Conservation (phyloP, 768 basidiomycete species). For the Rhodotorula diobovata region DNA sequence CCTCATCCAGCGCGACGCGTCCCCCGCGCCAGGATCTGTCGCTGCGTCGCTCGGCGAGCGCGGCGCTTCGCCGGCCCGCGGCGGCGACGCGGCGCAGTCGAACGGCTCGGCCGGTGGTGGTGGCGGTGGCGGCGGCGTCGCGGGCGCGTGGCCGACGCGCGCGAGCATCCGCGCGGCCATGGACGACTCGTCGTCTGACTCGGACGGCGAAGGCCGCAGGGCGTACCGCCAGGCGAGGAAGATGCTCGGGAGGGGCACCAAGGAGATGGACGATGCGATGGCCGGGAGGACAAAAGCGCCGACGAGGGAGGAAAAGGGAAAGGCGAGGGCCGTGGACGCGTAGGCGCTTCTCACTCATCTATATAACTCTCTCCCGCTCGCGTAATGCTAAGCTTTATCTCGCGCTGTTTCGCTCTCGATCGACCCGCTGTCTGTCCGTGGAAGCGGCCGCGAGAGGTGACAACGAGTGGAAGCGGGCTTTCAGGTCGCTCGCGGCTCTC, state of each 20-base stretch:
- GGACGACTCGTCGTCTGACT: slow-evolving; percentile 19
- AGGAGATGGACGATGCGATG: slow-evolving; percentile 14
- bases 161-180: background rate
- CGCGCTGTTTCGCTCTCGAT: no score
- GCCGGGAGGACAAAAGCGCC: background rate
- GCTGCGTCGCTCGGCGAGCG: background rate
- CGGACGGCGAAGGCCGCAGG: background rate
- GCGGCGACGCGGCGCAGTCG: no score
- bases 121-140: background rate
- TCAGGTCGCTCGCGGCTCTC: no score
- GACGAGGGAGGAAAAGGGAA: slow-evolving; percentile 22
- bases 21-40: slow-evolving; percentile 1
- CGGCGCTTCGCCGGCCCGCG: background rate
- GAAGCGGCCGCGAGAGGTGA: no score
- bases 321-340: slow-evolving; percentile 8
- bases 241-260: slow-evolving; percentile 17
- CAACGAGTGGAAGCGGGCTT: no score
- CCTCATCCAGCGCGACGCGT: slow-evolving; percentile 21
- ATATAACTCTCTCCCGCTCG: no score
- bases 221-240: slow-evolving; percentile 30
- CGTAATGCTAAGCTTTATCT: no score
- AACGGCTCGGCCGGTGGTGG: background rate
- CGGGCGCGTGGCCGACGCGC: background rate
- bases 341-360: background rate
- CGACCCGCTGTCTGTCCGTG: no score